Percentiles rank a stretch among this genome's conserved stretches.
These are phyloP conservation scores for Candida lessepsii DNA, from an alignment of 805 yeast genomes.

Conservation along the genomic window DNA sequence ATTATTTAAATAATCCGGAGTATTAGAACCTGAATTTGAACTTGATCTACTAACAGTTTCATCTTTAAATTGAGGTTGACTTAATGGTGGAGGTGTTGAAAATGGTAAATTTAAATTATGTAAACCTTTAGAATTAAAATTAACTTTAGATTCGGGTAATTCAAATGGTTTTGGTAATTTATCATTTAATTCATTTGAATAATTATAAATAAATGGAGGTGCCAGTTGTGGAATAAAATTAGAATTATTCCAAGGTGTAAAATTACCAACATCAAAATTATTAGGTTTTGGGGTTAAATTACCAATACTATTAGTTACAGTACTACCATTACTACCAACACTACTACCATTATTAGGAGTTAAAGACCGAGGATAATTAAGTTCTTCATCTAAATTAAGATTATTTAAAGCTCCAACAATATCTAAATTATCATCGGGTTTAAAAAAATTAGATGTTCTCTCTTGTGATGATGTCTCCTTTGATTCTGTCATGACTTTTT, in stretches of 20 bases:
- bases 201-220: conserved; percentile 28
- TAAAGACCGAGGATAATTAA: neutral
- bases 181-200: conserved; percentile 10
- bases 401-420: conserved; percentile 49
- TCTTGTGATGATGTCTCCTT: conserved; percentile 1
- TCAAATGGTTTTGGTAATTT: conserved; percentile 18
- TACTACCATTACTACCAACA: neutral
- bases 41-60: conserved; percentile 4
- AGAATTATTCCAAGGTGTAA: conserved; percentile 29
- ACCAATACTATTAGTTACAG: neutral
- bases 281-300: conserved; percentile 20
- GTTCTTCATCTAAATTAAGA: conserved; percentile 41
- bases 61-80: conserved; percentile 8
- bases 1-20: conserved; percentile 6
- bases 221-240: conserved; percentile 34
- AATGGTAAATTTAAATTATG: conserved; percentile 21
- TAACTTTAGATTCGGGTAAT: conserved; percentile 16
- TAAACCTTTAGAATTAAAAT: neutral
- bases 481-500: conserved; percentile 5
- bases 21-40: conserved; percentile 14
- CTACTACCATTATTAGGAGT: conserved; percentile 1
- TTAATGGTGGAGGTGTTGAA: conserved; percentile 23
- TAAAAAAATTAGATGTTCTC: conserved; percentile 20
- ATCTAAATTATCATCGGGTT: conserved; percentile 29
- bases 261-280: conserved; percentile 10